Evolutionary conservation across 768 basidiomycete genomes (phyloP), one percentile per base, ranked within the genome.

Genomic region (Cystofilobasidium bisporidii): DNA sequence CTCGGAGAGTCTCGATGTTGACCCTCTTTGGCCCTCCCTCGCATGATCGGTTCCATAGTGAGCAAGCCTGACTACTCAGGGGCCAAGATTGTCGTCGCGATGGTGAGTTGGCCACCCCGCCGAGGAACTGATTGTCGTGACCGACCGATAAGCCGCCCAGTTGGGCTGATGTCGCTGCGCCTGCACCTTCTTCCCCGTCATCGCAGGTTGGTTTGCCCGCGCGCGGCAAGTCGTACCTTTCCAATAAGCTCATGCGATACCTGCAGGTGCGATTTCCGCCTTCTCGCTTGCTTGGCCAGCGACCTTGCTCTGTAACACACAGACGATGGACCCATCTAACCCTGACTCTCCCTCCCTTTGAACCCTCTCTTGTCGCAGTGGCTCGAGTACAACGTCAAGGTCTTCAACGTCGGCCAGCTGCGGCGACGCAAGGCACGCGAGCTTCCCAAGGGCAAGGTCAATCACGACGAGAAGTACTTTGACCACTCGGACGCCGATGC

Each of bases 341-440:
- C n/a, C n/a, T n/a, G n/a, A n/a, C n/a, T n/a, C n/a, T n/a, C n/a
- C n/a, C n/a, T n/a, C n/a, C n/a, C n/a, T n/a, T 66, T 61, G 72
- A 36, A 67, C 38, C 62, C 36, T 26, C 17, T 30, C 32, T 28
- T 5, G 1, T 17, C 20, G 55, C 71, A 98, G 92, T 99, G 96
- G 96, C 83, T 99, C 55, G 96, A 99, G 77, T 99, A 97, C 76
- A 85, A 94, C 71, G 94, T 96, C 71, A 89, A 92, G 88, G 96
- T 98, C 8, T 98, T 98, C 81, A 98, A 99, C 75, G 96, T 98
- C 33, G 96, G 94, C 9, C 94, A 98, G 76, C 80, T 96, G 28
- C 83, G 93, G 65, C 84, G 92, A 33, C 87, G 87, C 1, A 85
- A 92, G 71, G 94, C 94, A 20, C 83, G 80, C 68, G 56, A 64